These are phyloP conservation scores for Plasmopara viticola DNA, from an alignment of 352 stramenopile genomes.

Conservation along the genomic window DNA sequence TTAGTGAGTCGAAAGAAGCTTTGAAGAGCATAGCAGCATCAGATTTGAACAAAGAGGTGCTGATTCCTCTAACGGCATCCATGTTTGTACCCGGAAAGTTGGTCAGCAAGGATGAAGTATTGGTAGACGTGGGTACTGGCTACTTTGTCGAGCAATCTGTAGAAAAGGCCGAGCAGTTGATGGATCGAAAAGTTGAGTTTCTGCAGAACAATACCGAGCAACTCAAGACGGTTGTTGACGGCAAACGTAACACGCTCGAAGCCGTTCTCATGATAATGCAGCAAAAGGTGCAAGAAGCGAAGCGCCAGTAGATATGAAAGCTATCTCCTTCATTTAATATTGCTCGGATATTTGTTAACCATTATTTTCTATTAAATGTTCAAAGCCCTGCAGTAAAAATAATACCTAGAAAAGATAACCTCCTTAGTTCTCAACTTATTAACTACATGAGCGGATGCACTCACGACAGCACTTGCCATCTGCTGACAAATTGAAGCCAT, in stretches of 20 bases:
- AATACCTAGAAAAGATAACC: no score
- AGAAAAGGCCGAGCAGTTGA: constrained; percentile 85
- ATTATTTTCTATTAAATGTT: not conserved
- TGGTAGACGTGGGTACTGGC: constrained; percentile 93
- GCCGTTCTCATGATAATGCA: constrained; percentile 81
- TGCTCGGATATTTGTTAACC: not conserved
- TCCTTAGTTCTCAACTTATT: no score
- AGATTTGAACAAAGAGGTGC: constrained; percentile 77
- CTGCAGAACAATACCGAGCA: constrained; percentile 91
- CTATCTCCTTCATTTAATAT: not conserved
- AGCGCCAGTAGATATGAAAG: constrained; percentile 16
- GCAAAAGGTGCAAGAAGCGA: constrained; percentile 62
- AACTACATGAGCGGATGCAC: no score
- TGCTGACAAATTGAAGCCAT: no score
- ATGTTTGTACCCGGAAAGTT: constrained; percentile 91
- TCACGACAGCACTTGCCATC: no score
- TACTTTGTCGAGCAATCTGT: constrained; percentile 92
- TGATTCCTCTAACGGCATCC: constrained; percentile 93
- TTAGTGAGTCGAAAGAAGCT: constrained; percentile 74
- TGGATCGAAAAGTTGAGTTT: constrained; percentile 90
- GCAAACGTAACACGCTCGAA: constrained; percentile 78
- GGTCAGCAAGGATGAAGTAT: constrained; percentile 77
- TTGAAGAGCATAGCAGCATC: constrained; percentile 46
- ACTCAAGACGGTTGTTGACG: constrained; percentile 82
- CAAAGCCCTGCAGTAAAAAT: no score